Evolutionary conservation across 2,329 filamentous ascomycete species (phyloP).

Genomic region (Talaromyces amestolkiae): DNA sequence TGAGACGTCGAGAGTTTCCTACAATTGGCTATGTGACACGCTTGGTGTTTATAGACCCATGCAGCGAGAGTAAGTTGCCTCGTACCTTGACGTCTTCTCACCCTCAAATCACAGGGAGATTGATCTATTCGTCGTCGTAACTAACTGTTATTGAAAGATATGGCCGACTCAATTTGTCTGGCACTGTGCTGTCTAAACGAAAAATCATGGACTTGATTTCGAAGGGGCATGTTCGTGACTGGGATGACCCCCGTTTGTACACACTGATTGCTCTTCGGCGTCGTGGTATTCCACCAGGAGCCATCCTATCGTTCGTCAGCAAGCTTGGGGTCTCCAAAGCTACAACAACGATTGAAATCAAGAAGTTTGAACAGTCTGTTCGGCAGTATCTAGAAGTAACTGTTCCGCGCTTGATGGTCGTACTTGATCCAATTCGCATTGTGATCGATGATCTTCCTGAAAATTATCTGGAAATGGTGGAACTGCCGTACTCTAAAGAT

Average conservation of each 20-base stretch:
- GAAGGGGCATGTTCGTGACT: slow-evolving; percentile 74
- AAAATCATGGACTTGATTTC: slow-evolving; percentile 77
- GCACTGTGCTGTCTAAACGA: slow-evolving; percentile 84
- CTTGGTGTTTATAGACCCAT: slow-evolving; percentile 85
- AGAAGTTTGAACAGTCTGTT: slow-evolving; percentile 80
- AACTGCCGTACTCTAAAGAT: slow-evolving; percentile 77
- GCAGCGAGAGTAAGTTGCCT: slow-evolving; percentile 71
- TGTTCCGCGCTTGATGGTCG: slow-evolving; percentile 83
- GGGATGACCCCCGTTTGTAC: slow-evolving; percentile 89
- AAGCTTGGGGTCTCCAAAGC: slow-evolving; percentile 88
- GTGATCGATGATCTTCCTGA: slow-evolving; percentile 76
- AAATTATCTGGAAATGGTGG: slow-evolving; percentile 62
- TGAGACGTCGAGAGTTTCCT: slow-evolving; percentile 76
- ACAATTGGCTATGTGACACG: slow-evolving; percentile 83
- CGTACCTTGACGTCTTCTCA: no score
- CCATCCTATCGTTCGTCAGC: slow-evolving; percentile 84
- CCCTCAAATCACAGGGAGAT: no score
- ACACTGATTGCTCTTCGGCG: slow-evolving; percentile 81
- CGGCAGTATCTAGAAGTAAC: slow-evolving; percentile 83
- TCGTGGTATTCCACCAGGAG: slow-evolving; percentile 81
- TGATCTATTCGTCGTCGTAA: neutral
- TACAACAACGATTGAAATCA: slow-evolving; percentile 73
- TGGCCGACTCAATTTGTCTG: slow-evolving; percentile 72
- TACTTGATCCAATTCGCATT: slow-evolving; percentile 80
- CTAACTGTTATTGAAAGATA: slow-evolving; percentile 27